Base-by-base conservation (phyloP, 2,329 filamentous ascomycete species). In the Monosporascus sp. region DNA sequence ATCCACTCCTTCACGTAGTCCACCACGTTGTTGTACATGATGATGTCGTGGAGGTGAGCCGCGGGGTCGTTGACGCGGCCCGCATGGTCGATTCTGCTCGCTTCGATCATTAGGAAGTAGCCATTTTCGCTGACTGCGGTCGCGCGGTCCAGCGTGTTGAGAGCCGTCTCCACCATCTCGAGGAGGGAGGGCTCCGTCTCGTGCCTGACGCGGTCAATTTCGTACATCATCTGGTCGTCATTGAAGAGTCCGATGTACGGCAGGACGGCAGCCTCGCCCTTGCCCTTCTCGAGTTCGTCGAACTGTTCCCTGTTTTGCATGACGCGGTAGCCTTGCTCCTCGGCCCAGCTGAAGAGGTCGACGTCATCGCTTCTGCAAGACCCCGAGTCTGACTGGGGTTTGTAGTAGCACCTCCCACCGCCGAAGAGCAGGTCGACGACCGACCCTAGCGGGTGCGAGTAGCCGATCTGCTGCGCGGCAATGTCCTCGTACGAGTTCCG, bases 11-110 rank as follows among this genome's bases (percentile, higher is more conserved):
- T 64, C 46, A 72, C 67, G 42, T 63, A 67, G 3, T 63, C 62
- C 55, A 73, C 66, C n/a, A 70, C 67, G 15, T 68, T 60, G 58
- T 73, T 70, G 58, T 72, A 73, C 58, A 71, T 69, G 39, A 74
- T 63, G 18, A 68, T 69, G 22, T 74, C 71, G 52, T 70, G 67
- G 31, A 81, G 75, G 59, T 82, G 79, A 17, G 76, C 77, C 8
- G 74, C 76, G 4, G 79, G 76, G 57, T 81, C 79, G 58, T 80
- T 81, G 62, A 74, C 75, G 59, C 81, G 79, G 48, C 65, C 62
- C 31, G 68, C 65, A 51, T 71, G 68, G 54, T 70, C 68, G 53
- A 71, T 71, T 31, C 68, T 62, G 9, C 64, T 67, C 15, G 68
- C 68, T 56, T 70, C 68, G 44, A 70, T 69, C 65, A 74, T 69